Evolutionary conservation across 192 early-diverging fungal species (phyloP).

Genomic region (Jimgerdemannia flammicorona): DNA sequence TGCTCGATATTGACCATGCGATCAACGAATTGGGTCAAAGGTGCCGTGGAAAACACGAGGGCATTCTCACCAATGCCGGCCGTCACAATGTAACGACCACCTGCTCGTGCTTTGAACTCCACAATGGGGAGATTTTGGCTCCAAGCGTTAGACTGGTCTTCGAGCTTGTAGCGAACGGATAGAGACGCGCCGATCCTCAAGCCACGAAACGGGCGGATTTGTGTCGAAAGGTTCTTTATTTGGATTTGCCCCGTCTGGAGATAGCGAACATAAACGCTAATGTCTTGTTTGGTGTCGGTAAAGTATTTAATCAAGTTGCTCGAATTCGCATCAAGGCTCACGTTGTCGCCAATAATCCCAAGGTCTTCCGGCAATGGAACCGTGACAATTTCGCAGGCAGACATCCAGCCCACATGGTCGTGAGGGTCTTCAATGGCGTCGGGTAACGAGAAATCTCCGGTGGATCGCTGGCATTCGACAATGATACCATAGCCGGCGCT

Average conservation of each 20-base stretch:
- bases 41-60: slow-evolving; percentile 2
- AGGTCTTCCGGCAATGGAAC: slow-evolving; percentile 5
- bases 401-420: slow-evolving; percentile 14
- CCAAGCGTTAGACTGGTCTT: slow-evolving; percentile 5
- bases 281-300: background rate
- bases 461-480: slow-evolving; percentile 7
- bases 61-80: slow-evolving; percentile 1
- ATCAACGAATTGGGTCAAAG: slow-evolving; percentile 3
- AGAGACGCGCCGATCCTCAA: slow-evolving; percentile 5
- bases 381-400: slow-evolving; percentile 8
- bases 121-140: slow-evolving; percentile 7
- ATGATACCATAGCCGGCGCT: slow-evolving; percentile 10
- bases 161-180: background rate
- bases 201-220: slow-evolving; percentile 7
- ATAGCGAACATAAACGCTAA: slow-evolving; percentile 9
- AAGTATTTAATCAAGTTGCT: background rate
- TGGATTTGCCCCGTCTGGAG: slow-evolving; percentile 15
- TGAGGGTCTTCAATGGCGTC: slow-evolving; percentile 5
- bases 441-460: slow-evolving; percentile 5
- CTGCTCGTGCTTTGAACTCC: slow-evolving; percentile 8
- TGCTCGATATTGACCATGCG: background rate
- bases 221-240: background rate
- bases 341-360: slow-evolving; percentile 5
- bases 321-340: background rate
- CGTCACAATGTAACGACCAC: slow-evolving; percentile 17